phyloP scores from a whole-genome alignment of 306 rosid genomes.

The Datisca glomerata region DNA sequence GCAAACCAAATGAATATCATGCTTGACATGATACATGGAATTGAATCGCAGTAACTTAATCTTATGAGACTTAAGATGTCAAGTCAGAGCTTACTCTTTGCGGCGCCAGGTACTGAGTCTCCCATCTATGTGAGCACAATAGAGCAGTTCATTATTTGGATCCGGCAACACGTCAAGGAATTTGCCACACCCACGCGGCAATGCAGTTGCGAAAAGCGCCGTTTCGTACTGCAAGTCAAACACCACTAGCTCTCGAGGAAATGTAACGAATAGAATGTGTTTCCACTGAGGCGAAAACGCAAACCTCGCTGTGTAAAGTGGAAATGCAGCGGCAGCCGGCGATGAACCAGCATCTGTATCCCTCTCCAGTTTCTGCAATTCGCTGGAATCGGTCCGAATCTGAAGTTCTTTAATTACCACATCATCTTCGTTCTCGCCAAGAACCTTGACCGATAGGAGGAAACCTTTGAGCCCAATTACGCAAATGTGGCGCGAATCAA shows the following conservation, averaged over 20 bases:
- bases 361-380: conserved; percentile 56
- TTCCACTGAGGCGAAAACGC: conserved; percentile 78
- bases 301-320: conserved; percentile 39
- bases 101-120: conserved; percentile 90
- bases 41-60: too few species aligned
- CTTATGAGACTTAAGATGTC: neutral
- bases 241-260: conserved; percentile 85
- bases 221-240: conserved; percentile 83
- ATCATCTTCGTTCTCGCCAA: conserved; percentile 52
- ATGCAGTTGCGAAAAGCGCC: conserved; percentile 34
- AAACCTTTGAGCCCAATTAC: conserved; percentile 73
- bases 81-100: conserved; percentile 49
- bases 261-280: conserved; percentile 59
- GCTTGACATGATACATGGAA: too few species aligned
- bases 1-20: too few species aligned
- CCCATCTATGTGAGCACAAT: conserved; percentile 89
- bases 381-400: conserved; percentile 47
- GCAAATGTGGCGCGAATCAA: conserved; percentile 80
- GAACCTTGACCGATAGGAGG: conserved; percentile 42
- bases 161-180: conserved; percentile 83
- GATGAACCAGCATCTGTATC: conserved; percentile 26
- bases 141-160: conserved; percentile 55
- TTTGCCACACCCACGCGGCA: conserved; percentile 90
- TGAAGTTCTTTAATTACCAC: conserved; percentile 53
- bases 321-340: conserved; percentile 55